Conservation (phyloP, 768 basidiomycete genomes). For the Pulveroboletus sp. region DNA sequence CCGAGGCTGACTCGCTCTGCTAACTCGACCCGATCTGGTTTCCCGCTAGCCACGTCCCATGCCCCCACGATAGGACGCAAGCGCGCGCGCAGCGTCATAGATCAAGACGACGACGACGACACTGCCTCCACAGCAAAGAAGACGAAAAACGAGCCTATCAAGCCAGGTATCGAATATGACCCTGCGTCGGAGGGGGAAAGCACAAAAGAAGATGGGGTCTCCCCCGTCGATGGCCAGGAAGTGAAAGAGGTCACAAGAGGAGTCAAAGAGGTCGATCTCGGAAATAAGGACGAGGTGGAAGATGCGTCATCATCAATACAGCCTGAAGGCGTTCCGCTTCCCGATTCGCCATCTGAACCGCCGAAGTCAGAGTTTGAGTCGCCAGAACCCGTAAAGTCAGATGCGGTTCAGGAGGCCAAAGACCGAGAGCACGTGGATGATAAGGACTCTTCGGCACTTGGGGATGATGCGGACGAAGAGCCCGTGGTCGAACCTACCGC, state of each 20-base stretch:
- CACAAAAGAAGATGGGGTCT: not conserved
- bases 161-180: slow-evolving; percentile 25
- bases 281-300: slow-evolving; percentile 30
- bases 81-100: slow-evolving; percentile 53
- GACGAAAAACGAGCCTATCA: slow-evolving; percentile 23
- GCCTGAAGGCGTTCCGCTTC: slow-evolving; percentile 35
- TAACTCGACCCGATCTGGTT: slow-evolving; percentile 7
- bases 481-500: slow-evolving; percentile 3
- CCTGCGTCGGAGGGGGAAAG: slow-evolving; percentile 19
- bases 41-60: slow-evolving; percentile 59
- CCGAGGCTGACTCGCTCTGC: slow-evolving; percentile 9
- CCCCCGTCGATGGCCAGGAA: slow-evolving; percentile 35
- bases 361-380: slow-evolving; percentile 14
- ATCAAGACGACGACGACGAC: slow-evolving; percentile 37
- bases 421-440: slow-evolving; percentile 13
- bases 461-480: slow-evolving; percentile 3
- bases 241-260: slow-evolving; percentile 71
- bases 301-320: slow-evolving; percentile 10
- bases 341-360: slow-evolving; percentile 33
- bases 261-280: slow-evolving; percentile 63
- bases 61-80: slow-evolving; percentile 66
- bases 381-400: slow-evolving; percentile 1
- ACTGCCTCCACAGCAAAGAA: slow-evolving; percentile 29
- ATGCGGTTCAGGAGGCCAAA: slow-evolving; percentile 7
- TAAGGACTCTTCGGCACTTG: slow-evolving; percentile 18